Evolutionary conservation across 176 grass and related monocot species (phyloP).

Genomic region (Rhynchospora pubera): DNA sequence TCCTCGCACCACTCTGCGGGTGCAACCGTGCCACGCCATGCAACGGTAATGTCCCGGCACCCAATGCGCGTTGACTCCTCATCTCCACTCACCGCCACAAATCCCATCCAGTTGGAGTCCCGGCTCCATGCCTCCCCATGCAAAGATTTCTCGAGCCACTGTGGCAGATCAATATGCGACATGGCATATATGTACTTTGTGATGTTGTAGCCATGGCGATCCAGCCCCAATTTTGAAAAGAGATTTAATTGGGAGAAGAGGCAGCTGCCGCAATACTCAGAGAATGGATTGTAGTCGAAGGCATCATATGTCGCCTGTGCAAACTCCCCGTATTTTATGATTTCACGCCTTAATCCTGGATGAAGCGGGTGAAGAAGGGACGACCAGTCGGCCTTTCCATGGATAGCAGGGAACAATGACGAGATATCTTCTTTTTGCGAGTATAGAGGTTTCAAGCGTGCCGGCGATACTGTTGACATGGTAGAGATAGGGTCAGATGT

Average conservation of each 20-base stretch:
- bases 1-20: not conserved
- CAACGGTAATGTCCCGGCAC: slow-evolving; percentile 23
- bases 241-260: slow-evolving; percentile 12
- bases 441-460: not conserved
- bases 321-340: slow-evolving; percentile 46
- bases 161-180: slow-evolving; percentile 26
- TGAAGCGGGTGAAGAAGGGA: slow-evolving; percentile 27
- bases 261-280: slow-evolving; percentile 34
- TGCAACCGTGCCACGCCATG: slow-evolving; percentile 19
- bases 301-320: slow-evolving; percentile 36
- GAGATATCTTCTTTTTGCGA: slow-evolving; percentile 15
- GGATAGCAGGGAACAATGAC: not conserved
- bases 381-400: slow-evolving; percentile 30
- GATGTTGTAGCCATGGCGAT: slow-evolving; percentile 4
- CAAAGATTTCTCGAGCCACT: slow-evolving; percentile 13
- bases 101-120: slow-evolving; percentile 20
- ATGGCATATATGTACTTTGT: slow-evolving; percentile 31
- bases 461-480: not conserved
- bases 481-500: not conserved
- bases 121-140: not conserved
- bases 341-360: slow-evolving; percentile 33
- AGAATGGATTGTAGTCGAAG: slow-evolving; percentile 35
- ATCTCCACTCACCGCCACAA: slow-evolving; percentile 18
- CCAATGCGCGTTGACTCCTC: not conserved
- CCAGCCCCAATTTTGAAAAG: slow-evolving; percentile 20